Conservation (phyloP, 352 stramenopile genomes). For the Globisporangium cederbergense region DNA sequence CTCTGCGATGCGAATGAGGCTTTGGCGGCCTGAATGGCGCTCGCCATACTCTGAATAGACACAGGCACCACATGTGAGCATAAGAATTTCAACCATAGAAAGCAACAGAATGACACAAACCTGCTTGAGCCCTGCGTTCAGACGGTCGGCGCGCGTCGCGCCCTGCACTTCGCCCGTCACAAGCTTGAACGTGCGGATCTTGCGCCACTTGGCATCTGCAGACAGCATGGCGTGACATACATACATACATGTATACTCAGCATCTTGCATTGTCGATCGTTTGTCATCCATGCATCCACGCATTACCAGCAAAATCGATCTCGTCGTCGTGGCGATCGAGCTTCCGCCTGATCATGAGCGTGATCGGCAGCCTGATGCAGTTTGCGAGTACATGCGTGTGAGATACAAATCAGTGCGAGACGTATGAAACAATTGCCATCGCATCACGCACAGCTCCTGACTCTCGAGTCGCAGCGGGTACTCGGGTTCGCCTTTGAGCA, state of each 20-base stretch:
- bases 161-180: constrained; percentile 58
- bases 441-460: constrained; percentile 55
- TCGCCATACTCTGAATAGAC: constrained; percentile 14
- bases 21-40: constrained; percentile 13
- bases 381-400: neutral
- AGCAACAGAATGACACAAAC: constrained; percentile 18
- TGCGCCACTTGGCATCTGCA: constrained; percentile 65
- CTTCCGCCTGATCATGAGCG: constrained; percentile 68
- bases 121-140: constrained; percentile 56
- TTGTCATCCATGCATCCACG: neutral
- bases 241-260: too few relatives aligned
- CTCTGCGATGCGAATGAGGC: neutral
- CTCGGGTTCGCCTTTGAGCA: constrained; percentile 39
- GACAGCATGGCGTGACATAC: too few relatives aligned
- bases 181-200: constrained; percentile 69
- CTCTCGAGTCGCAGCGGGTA: constrained; percentile 66
- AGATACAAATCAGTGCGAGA: too few relatives aligned
- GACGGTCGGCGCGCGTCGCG: constrained; percentile 44
- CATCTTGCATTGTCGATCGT: too few relatives aligned
- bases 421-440: neutral
- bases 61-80: neutral
- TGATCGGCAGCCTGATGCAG: constrained; percentile 46
- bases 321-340: constrained; percentile 51
- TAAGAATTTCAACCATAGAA: neutral
- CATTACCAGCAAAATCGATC: constrained; percentile 34